Conservation (phyloP, 2,329 filamentous ascomycete species). For the Fusarium sp. region DNA sequence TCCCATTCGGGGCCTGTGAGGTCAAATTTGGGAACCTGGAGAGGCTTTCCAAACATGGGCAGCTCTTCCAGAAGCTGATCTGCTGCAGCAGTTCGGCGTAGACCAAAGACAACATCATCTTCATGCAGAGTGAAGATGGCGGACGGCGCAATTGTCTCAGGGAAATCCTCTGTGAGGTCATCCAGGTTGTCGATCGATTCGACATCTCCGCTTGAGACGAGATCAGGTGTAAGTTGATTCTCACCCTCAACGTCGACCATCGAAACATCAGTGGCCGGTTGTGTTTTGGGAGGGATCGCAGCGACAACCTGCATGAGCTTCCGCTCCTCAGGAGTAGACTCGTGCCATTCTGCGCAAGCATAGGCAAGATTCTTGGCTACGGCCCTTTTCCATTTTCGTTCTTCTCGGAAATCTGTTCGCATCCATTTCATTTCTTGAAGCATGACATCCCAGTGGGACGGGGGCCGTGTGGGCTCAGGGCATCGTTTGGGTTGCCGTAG, state of each 20-base stretch:
- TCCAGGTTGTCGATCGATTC: constrained; percentile 63
- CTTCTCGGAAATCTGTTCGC: constrained; percentile 94
- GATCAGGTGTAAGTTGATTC: constrained; percentile 72
- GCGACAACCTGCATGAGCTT: constrained; percentile 75
- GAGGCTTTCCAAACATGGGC: constrained; percentile 78
- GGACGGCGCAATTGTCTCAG: constrained; percentile 72
- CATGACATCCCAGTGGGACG: constrained; percentile 86
- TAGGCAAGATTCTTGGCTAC: constrained; percentile 82
- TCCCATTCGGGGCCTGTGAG: constrained; percentile 67
- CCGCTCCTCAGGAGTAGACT: constrained; percentile 71
- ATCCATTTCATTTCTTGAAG: constrained; percentile 97
- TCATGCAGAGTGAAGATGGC: constrained; percentile 85
- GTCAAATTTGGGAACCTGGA: constrained; percentile 69
- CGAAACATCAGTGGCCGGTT: constrained; percentile 45
- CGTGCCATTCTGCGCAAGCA: constrained; percentile 86
- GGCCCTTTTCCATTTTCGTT: constrained; percentile 91
- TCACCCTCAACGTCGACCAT: constrained; percentile 52
- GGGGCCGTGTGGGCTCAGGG: constrained; percentile 80
- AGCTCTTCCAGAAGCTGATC: constrained; percentile 84
- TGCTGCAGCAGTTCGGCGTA: constrained; percentile 78
- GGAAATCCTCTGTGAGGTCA: constrained; percentile 53
- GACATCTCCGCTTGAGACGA: constrained; percentile 72
- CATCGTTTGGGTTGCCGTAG: constrained; percentile 88
- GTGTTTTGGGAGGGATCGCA: constrained; percentile 57
- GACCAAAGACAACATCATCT: constrained; percentile 82